These are phyloP conservation scores for Clathrus columnatus DNA, from an alignment of 768 basidiomycete species.

Conservation along the genomic window DNA sequence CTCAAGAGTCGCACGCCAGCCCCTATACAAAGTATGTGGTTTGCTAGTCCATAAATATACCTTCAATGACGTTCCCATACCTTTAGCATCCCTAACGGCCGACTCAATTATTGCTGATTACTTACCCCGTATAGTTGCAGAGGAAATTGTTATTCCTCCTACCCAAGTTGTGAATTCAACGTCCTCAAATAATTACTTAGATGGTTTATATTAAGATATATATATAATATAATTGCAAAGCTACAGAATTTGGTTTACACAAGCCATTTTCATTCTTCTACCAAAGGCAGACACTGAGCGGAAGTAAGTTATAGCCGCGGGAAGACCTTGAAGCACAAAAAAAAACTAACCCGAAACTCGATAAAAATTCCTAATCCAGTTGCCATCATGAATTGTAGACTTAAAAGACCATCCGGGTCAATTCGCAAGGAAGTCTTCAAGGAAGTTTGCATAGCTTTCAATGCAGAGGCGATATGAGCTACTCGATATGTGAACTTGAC, in stretches of 20 bases:
- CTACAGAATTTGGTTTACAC: background rate
- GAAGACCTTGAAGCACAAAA: background rate
- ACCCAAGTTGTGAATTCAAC: constrained; percentile 12
- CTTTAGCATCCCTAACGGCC: background rate
- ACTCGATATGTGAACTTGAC: constrained; percentile 82
- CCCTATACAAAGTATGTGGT: constrained; percentile 31
- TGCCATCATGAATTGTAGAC: constrained; percentile 85
- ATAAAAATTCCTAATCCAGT: constrained; percentile 60
- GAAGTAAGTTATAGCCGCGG: background rate
- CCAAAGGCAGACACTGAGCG: constrained; percentile 7
- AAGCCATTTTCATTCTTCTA: background rate
- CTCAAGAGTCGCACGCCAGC: constrained; percentile 31
- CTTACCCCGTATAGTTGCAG: constrained; percentile 30
- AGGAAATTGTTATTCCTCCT: constrained; percentile 13
- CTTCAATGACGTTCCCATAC: background rate
- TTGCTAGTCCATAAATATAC: background rate
- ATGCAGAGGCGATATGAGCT: constrained; percentile 60
- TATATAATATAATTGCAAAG: background rate
- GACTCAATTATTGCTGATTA: constrained; percentile 70
- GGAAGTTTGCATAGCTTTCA: constrained; percentile 71
- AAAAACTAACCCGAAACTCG: constrained; percentile 69
- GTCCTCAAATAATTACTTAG: constrained; percentile 14
- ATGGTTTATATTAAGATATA: constrained; percentile 11
- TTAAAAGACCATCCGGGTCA: constrained; percentile 71
- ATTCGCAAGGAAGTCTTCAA: constrained; percentile 86